A percentile compares a stretch with the other conserved stretches of the same genome.
These are phyloP conservation scores for Entamoeba nuttalli DNA, from an alignment of 208 protist genomes.

Conservation along the genomic window DNA sequence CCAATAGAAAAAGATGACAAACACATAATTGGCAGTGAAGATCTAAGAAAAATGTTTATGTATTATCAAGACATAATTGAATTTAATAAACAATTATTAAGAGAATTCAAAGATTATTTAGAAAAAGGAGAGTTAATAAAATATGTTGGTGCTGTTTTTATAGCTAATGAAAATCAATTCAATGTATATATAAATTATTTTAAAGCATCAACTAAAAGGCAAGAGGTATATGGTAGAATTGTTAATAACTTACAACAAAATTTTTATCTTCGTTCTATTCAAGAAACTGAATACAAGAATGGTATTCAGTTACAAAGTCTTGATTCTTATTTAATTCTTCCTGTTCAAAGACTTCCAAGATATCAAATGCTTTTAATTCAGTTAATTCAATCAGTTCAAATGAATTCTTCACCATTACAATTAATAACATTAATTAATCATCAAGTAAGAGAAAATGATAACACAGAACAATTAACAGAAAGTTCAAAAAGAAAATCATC, in stretches of 20 bases:
- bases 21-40: background rate
- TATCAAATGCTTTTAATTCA: background rate
- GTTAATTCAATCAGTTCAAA: background rate
- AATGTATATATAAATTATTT: background rate
- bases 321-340: background rate
- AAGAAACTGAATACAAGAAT: background rate
- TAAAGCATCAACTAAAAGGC: background rate
- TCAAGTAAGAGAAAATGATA: background rate
- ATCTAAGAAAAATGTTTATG: background rate
- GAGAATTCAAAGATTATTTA: background rate
- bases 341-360: background rate
- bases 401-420: background rate
- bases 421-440: background rate
- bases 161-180: background rate
- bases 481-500: background rate
- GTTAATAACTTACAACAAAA: no score
- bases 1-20: background rate
- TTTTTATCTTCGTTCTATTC: background rate
- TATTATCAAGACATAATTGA: background rate
- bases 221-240: background rate
- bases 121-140: background rate
- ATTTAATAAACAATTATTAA: background rate
- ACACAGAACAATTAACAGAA: background rate
- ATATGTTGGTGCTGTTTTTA: background rate
- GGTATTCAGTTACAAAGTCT: background rate